Conservation (phyloP, 2,329 filamentous ascomycete genomes). For the Fusarium sambucinum region DNA sequence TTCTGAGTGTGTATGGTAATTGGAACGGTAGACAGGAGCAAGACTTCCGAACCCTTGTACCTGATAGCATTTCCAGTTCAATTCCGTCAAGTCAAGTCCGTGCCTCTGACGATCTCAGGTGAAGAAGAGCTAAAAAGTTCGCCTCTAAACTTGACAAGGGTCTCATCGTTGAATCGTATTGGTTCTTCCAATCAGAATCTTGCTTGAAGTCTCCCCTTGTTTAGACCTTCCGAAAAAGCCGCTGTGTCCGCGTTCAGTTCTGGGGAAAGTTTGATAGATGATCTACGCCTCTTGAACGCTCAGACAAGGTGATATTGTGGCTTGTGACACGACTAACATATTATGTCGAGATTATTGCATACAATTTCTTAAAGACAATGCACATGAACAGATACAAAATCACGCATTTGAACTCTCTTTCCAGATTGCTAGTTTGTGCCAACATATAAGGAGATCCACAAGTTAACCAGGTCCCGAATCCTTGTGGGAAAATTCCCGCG, state of each 20-base stretch:
- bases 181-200: background rate
- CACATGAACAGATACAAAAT: background rate
- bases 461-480: background rate
- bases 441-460: background rate
- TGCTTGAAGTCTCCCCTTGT: background rate
- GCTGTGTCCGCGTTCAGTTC: background rate
- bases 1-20: background rate
- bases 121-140: constrained; percentile 1
- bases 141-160: background rate
- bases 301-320: background rate
- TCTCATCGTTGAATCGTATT: background rate
- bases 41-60: background rate
- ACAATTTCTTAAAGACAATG: no score
- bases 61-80: background rate
- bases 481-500: background rate
- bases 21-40: background rate
- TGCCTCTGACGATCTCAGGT: background rate
- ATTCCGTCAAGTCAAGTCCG: background rate
- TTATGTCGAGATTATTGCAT: no score
- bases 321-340: no score
- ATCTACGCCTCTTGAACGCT: background rate
- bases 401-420: background rate
- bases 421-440: background rate
- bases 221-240: background rate
- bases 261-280: background rate